phyloP scores from a whole-genome alignment of 176 grass and related monocot genomes.

The Urochloa ruziziensis region DNA sequence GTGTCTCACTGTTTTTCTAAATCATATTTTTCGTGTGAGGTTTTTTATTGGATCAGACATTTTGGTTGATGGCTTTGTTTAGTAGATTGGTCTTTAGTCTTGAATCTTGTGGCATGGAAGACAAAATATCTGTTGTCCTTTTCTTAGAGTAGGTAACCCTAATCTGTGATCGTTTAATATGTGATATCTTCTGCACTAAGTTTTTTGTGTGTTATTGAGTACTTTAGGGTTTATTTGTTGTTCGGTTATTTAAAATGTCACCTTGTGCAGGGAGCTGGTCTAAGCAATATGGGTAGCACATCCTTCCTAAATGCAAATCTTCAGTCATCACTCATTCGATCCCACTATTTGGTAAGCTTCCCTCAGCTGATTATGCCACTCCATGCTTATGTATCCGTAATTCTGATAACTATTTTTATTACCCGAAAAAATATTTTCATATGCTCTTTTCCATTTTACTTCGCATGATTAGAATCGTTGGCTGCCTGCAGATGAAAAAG shows the following conservation, averaged over 20 bases:
- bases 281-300: constrained; percentile 81
- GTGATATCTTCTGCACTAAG: no score
- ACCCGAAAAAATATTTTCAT: not conserved
- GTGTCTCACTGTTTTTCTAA: not conserved
- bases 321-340: no score
- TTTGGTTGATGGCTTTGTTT: constrained; percentile 5
- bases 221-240: no score
- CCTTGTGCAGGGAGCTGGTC: constrained; percentile 62
- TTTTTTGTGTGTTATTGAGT: no score
- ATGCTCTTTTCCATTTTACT: not conserved
- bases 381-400: constrained; percentile 49
- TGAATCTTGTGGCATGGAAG: constrained; percentile 12
- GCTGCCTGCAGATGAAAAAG: constrained; percentile 43
- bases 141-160: constrained; percentile 8
- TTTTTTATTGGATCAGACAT: not conserved
- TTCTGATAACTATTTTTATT: not conserved
- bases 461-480: not conserved
- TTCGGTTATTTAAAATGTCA: not conserved
- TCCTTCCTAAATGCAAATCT: constrained; percentile 78
- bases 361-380: constrained; percentile 44
- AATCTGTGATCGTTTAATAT: constrained; percentile 27
- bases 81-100: not conserved
- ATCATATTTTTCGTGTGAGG: not conserved
- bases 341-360: constrained; percentile 59
- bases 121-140: constrained; percentile 2